Conservation (phyloP, 2,329 filamentous ascomycete genomes). For the Pochonia chlamydosporia region DNA sequence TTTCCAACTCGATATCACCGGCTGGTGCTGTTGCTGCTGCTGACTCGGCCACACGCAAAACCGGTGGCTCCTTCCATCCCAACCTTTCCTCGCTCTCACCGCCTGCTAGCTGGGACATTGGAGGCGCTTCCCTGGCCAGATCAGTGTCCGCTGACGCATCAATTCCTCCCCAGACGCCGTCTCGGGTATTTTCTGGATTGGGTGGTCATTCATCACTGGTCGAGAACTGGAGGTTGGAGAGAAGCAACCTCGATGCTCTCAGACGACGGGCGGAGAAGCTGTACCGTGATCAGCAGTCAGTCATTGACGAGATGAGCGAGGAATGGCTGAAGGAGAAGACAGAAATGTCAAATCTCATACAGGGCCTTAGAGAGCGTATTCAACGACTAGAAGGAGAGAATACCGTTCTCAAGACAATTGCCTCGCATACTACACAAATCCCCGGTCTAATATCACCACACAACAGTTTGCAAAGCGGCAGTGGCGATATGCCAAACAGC, state of each 20-base stretch:
- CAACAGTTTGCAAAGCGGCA: slow-evolving; percentile 19
- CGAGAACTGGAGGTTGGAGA: slow-evolving; percentile 42
- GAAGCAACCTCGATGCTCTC: slow-evolving; percentile 47
- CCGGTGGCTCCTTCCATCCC: slow-evolving; percentile 1
- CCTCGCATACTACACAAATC: slow-evolving; percentile 21
- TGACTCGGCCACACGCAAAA: background rate
- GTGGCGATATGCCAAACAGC: slow-evolving; percentile 17
- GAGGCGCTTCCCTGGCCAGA: slow-evolving; percentile 19
- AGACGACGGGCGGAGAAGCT: slow-evolving; percentile 48
- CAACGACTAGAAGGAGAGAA: slow-evolving; percentile 31
- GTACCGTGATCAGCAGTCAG: slow-evolving; percentile 47
- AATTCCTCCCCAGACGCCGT: slow-evolving; percentile 23
- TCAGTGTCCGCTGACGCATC: slow-evolving; percentile 24
- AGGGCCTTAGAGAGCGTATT: slow-evolving; percentile 33
- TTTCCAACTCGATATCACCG: background rate
- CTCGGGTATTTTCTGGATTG: slow-evolving; percentile 33
- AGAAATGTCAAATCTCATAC: slow-evolving; percentile 34
- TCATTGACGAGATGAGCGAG: slow-evolving; percentile 46
- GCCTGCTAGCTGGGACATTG: slow-evolving; percentile 5
- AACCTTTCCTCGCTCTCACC: slow-evolving; percentile 9
- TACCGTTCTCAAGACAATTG: slow-evolving; percentile 23
- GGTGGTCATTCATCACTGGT: slow-evolving; percentile 25
- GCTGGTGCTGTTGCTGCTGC: background rate
- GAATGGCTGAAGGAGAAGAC: slow-evolving; percentile 41
- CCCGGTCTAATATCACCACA: slow-evolving; percentile 25